phyloP scores from a whole-genome alignment of 306 rosid genomes.

The Dalbergia cochinchinensis region DNA sequence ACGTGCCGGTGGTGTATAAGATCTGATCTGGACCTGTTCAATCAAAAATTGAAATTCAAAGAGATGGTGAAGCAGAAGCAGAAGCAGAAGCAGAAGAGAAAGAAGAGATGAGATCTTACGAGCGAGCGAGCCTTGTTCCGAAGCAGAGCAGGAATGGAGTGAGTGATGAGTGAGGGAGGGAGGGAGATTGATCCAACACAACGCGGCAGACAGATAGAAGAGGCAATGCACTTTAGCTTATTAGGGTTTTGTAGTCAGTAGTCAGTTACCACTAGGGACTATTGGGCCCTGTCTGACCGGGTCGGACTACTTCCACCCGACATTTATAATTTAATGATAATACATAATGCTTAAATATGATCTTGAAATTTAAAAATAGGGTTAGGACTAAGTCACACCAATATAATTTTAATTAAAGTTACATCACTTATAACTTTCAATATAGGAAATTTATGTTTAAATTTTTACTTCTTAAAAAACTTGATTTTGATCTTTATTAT shows the following conservation, averaged over 20 bases:
- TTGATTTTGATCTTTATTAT: too few species aligned
- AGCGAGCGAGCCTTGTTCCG: slow-evolving; percentile 32
- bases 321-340: too few species aligned
- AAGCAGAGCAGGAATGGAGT: slow-evolving; percentile 28
- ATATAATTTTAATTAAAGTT: too few species aligned
- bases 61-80: not conserved
- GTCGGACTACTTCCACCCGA: slow-evolving; percentile 36
- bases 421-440: too few species aligned
- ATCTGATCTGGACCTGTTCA: slow-evolving; percentile 69
- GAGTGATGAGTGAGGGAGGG: not conserved
- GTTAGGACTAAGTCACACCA: too few species aligned
- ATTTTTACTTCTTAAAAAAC: too few species aligned
- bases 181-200: not conserved
- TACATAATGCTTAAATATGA: too few species aligned
- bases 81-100: not conserved
- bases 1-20: slow-evolving; percentile 53
- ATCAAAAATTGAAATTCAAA: not conserved
- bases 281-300: slow-evolving; percentile 10
- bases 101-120: slow-evolving; percentile 21
- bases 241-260: slow-evolving; percentile 53
- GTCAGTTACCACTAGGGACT: too few species aligned
- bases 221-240: not conserved
- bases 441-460: too few species aligned
- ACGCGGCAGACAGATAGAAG: not conserved
- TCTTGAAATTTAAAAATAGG: too few species aligned